Percentiles rank a stretch among this genome's conserved stretches.
These are phyloP conservation scores for Mycena rebaudengoi DNA, from an alignment of 768 basidiomycete genomes.

Conservation along the genomic window DNA sequence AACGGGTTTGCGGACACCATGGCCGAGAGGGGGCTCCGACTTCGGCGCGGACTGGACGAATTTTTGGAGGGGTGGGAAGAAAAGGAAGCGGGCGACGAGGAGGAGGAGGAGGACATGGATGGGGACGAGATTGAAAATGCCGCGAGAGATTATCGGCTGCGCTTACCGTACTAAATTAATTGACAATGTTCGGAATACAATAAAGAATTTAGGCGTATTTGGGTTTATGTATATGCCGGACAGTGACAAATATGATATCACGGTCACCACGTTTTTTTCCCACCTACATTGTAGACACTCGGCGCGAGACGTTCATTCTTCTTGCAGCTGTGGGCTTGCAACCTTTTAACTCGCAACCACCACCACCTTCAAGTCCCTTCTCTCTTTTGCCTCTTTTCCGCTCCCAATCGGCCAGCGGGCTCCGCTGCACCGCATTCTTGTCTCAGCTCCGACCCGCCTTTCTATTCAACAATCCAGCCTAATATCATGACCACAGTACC, in stretches of 20 bases:
- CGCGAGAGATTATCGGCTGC: slow-evolving; percentile 63
- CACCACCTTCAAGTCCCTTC: not conserved
- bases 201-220: no score
- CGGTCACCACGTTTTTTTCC: no score
- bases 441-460: slow-evolving; percentile 15
- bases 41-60: slow-evolving; percentile 70
- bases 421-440: slow-evolving; percentile 27
- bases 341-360: not conserved
- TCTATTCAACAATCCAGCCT: slow-evolving; percentile 25
- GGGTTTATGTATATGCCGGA: no score
- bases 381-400: slow-evolving; percentile 26
- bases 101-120: slow-evolving; percentile 34
- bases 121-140: slow-evolving; percentile 66
- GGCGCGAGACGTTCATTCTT: no score
- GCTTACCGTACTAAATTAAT: slow-evolving; percentile 70
- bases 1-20: slow-evolving; percentile 72
- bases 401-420: slow-evolving; percentile 27
- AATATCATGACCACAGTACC: slow-evolving; percentile 65
- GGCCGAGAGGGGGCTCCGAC: slow-evolving; percentile 77
- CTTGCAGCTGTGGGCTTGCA: no score
- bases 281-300: no score
- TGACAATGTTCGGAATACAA: no score
- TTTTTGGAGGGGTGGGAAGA: slow-evolving; percentile 54
- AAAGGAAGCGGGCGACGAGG: slow-evolving; percentile 24
- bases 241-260: no score